A percentile compares a stretch with the other conserved stretches of the same genome.
phyloP scores from a whole-genome alignment of 192 early-diverging fungal species.

The Chytriomyces sp. region DNA sequence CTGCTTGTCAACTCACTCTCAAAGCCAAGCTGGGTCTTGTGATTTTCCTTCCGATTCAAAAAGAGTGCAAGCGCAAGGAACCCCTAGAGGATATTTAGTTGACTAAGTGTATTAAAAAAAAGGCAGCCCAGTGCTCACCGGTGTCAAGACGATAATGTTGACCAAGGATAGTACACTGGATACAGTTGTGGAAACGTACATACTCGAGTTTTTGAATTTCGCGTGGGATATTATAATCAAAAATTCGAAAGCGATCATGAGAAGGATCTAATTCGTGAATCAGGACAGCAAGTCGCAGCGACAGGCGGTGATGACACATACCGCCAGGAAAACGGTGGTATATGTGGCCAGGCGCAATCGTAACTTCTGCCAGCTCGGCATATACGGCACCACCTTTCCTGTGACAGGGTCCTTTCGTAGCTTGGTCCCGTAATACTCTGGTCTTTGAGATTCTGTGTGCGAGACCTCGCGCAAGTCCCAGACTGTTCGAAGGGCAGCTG shows the following conservation, averaged over 20 bases:
- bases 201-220: not conserved
- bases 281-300: not conserved
- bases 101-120: not conserved
- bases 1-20: slow-evolving; percentile 12
- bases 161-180: slow-evolving; percentile 51
- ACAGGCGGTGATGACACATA: not conserved
- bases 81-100: not conserved
- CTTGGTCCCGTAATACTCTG: slow-evolving; percentile 59
- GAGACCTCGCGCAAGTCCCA: slow-evolving; percentile 64
- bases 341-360: not conserved
- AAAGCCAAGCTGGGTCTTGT: slow-evolving; percentile 33
- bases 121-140: slow-evolving; percentile 42
- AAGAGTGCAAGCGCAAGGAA: slow-evolving; percentile 9
- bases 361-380: not conserved
- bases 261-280: slow-evolving; percentile 28
- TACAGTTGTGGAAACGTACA: slow-evolving; percentile 24
- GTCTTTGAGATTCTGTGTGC: slow-evolving; percentile 53
- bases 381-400: slow-evolving; percentile 40
- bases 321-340: not conserved
- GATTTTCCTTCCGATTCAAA: slow-evolving; percentile 38
- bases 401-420: slow-evolving; percentile 56
- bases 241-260: slow-evolving; percentile 34
- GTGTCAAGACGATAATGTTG: slow-evolving; percentile 58
- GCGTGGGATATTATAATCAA: slow-evolving; percentile 31
- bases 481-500: slow-evolving; percentile 44